phyloP scores from a whole-genome alignment of 2,329 filamentous ascomycete genomes.

The Nakataea oryzae region DNA sequence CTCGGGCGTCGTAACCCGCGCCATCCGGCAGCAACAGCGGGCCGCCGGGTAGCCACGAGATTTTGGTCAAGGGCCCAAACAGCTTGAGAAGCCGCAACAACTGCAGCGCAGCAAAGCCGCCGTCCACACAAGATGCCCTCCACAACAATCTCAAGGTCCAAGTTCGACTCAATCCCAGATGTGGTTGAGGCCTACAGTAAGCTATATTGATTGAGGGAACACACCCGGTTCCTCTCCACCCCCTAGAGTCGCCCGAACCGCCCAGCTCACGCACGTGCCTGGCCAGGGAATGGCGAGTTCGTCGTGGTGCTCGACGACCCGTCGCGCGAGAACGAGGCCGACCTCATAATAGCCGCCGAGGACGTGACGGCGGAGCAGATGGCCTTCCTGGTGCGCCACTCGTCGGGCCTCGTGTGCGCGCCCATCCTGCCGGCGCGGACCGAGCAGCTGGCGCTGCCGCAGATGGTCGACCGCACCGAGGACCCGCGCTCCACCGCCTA shows the following conservation, averaged over 20 bases:
- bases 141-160: constrained; percentile 35
- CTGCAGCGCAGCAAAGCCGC: background rate
- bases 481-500: constrained; percentile 91
- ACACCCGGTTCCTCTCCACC: background rate
- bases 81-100: background rate
- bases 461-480: constrained; percentile 69
- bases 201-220: too few relatives aligned
- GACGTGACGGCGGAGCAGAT: constrained; percentile 80
- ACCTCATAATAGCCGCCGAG: constrained; percentile 88
- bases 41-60: background rate
- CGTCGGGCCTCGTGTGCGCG: constrained; percentile 83
- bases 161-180: constrained; percentile 57
- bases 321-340: constrained; percentile 92
- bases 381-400: constrained; percentile 91
- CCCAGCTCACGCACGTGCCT: constrained; percentile 5
- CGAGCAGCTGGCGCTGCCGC: constrained; percentile 64
- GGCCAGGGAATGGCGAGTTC: constrained; percentile 48
- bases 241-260: constrained; percentile 1
- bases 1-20: background rate
- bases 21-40: background rate
- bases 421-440: constrained; percentile 65
- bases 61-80: background rate
- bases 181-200: constrained; percentile 54
- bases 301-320: constrained; percentile 91
- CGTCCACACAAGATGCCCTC: constrained; percentile 32